Conservation (phyloP, 2,329 filamentous ascomycete species). For the Trichoderma atrobrunneum region DNA sequence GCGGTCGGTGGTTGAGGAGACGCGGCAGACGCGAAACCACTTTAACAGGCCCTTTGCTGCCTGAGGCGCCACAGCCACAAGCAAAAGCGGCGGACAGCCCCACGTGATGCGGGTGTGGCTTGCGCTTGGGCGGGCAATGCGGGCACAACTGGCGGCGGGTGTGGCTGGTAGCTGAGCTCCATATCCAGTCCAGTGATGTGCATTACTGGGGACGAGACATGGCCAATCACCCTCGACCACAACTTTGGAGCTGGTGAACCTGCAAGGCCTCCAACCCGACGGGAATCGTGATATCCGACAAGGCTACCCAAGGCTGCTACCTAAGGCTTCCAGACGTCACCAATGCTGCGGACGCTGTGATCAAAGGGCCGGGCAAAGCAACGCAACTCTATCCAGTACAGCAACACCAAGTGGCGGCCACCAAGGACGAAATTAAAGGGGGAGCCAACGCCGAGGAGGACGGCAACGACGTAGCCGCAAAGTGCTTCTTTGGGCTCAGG, state of each 20-base stretch:
- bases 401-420: not conserved
- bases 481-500: not conserved
- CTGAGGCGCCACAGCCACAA: slow-evolving; percentile 30
- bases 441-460: slow-evolving; percentile 6
- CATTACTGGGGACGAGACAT: slow-evolving; percentile 9
- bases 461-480: not conserved
- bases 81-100: not conserved
- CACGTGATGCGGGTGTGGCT: slow-evolving; percentile 33
- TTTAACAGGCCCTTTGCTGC: slow-evolving; percentile 33
- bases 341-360: slow-evolving; percentile 19
- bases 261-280: slow-evolving; percentile 6
- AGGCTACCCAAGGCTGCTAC: not conserved
- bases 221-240: slow-evolving; percentile 18
- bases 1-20: slow-evolving; percentile 34
- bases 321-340: not conserved
- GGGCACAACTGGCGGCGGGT: not conserved
- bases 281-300: not conserved
- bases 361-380: not conserved
- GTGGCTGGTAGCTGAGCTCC: slow-evolving; percentile 19
- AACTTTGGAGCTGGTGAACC: not conserved
- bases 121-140: slow-evolving; percentile 18
- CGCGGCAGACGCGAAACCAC: slow-evolving; percentile 40
- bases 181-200: not conserved
- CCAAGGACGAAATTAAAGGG: not conserved
- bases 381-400: not conserved